Evolutionary conservation across 176 grass and related monocot species (phyloP), one percentile per base, ranked within the genome.

Genomic region (Rhipidocladum racemiflorum): DNA sequence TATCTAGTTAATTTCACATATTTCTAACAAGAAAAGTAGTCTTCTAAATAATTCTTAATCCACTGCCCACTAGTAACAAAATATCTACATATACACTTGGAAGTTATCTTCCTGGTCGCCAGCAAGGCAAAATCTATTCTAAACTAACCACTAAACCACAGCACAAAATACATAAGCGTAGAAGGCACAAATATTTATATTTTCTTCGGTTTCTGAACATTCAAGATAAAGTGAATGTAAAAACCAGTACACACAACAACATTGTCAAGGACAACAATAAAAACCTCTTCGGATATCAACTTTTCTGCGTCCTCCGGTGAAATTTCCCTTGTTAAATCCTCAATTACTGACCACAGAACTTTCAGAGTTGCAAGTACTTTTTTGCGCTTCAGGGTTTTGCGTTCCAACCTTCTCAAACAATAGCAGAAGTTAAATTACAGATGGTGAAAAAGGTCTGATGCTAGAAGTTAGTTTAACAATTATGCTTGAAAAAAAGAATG

Each of bases 221-320:
- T 59, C 55, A 14, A 60, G 68, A 77, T 40, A 39, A 74, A 74
- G 23, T 20, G 9, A 36, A 83, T 30, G 20, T 45, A 61, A 57
- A 68, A 46, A 42, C 32, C 28, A 70, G 1, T 61, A 78, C 5
- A n/a, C 66, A 72, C 13, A 80, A 81, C 21, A 25, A 78, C 65
- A 82, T 29, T 45, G 70, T 88, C 28, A 66, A 56, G 35, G 51
- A 71, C 54, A 64, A 71, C 24, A 85, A 73, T 61, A 75, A 62
- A 62, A 81, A 95, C 95, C 95, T 95, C 95, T 70, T 91, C 92
- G 70, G 92, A 93, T 81, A 98, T 98, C 69, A 98, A 89, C 27
- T 91, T 94, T 29, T 87, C 83, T 51, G 90, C 84, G 65, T 90
- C 90, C 81, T 95, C 92, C 14, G 95, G 90, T 70, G 95, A 83